Conservation (phyloP, 768 basidiomycete species). For the Tephrocybe sp. region DNA sequence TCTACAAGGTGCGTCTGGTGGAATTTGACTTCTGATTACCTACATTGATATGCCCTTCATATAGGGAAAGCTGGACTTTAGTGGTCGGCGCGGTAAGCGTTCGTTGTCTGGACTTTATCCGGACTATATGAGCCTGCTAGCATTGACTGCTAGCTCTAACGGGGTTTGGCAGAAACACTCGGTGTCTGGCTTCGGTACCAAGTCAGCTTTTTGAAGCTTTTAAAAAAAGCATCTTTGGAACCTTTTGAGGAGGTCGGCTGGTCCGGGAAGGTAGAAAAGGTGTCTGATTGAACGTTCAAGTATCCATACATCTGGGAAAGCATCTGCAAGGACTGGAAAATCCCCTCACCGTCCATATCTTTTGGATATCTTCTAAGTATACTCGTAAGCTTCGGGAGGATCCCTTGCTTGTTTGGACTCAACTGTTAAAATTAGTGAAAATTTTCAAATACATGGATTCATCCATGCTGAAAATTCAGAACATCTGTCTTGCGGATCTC, state of each 20-base stretch:
- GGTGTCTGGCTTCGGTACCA: background rate
- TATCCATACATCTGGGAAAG: background rate
- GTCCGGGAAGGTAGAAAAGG: background rate
- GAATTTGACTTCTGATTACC: background rate
- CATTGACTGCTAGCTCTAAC: background rate
- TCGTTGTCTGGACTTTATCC: too few relatives aligned
- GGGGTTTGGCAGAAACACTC: background rate
- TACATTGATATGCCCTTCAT: background rate
- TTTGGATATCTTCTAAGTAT: background rate
- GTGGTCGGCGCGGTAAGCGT: constrained; percentile 5
- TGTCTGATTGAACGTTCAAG: background rate
- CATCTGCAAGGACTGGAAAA: background rate
- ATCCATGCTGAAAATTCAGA: background rate
- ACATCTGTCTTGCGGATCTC: background rate
- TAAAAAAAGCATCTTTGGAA: background rate
- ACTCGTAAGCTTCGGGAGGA: background rate
- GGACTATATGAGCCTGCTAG: too few relatives aligned
- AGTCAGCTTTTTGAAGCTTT: background rate
- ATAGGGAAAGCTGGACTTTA: constrained; percentile 3
- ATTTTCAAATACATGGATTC: background rate
- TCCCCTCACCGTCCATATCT: background rate
- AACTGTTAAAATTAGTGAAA: background rate
- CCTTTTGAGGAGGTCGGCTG: background rate
- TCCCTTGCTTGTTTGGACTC: background rate
- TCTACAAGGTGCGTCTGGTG: background rate